These are phyloP conservation scores for Calonectria honghensis DNA, from an alignment of 2,329 filamentous ascomycete genomes.

Conservation along the genomic window DNA sequence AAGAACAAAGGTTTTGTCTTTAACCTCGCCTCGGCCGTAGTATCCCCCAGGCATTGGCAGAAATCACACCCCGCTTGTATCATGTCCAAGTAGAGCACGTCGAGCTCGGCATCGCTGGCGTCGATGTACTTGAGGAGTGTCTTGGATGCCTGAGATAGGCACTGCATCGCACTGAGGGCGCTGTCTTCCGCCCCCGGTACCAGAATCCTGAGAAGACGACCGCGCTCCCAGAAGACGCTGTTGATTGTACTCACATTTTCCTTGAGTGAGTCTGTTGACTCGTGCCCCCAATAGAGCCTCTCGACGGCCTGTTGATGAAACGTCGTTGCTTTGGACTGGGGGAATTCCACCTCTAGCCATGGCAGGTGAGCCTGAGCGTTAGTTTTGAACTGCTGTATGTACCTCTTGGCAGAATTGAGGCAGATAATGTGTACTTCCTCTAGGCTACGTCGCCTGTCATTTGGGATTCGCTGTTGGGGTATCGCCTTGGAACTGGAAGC, in stretches of 20 bases:
- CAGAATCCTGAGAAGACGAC: slow-evolving; percentile 20
- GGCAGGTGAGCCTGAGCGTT: background rate
- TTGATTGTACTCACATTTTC: slow-evolving; percentile 30
- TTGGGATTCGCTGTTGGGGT: background rate
- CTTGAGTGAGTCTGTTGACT: slow-evolving; percentile 21
- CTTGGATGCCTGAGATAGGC: background rate
- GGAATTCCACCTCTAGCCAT: background rate
- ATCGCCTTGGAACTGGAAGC: background rate
- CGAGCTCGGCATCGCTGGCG: background rate
- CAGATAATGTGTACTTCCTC: background rate
- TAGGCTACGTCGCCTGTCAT: background rate
- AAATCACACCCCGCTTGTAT: background rate
- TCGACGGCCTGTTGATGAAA: background rate
- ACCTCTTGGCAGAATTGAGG: background rate
- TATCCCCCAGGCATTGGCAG: background rate
- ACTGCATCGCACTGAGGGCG: slow-evolving; percentile 5
- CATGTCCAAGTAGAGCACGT: background rate
- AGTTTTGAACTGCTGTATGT: background rate
- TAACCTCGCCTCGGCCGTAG: background rate
- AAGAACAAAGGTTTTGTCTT: background rate
- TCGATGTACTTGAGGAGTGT: background rate
- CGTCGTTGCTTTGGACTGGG: background rate
- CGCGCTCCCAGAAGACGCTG: slow-evolving; percentile 33
- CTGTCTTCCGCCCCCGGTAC: slow-evolving; percentile 9
- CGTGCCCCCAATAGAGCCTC: slow-evolving; percentile 2